A percentile compares a stretch with the other conserved stretches of the same genome.
These are phyloP conservation scores for Neurospora tetrasperma DNA, from an alignment of 495 filamentous ascomycete species.

Conservation along the genomic window DNA sequence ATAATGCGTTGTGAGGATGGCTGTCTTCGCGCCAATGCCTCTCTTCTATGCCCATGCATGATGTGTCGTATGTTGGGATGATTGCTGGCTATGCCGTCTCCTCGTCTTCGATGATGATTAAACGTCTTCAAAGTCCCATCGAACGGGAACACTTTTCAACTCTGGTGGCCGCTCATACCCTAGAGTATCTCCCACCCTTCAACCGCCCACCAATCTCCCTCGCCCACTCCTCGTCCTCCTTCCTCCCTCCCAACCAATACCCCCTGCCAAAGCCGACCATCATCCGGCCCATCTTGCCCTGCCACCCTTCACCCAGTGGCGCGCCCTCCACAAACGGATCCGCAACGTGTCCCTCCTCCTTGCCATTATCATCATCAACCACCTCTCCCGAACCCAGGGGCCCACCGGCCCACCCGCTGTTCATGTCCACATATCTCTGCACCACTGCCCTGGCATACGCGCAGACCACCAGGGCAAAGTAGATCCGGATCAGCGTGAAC, in stretches of 20 bases:
- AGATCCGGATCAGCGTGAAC: slow-evolving; percentile 63
- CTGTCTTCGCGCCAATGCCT: not conserved
- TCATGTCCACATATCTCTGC: slow-evolving; percentile 45
- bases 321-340: slow-evolving; percentile 61
- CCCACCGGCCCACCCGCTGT: slow-evolving; percentile 25
- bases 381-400: slow-evolving; percentile 5
- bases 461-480: slow-evolving; percentile 70
- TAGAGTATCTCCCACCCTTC: slow-evolving; percentile 15
- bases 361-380: slow-evolving; percentile 21
- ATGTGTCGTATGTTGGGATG: not conserved
- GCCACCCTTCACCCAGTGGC: slow-evolving; percentile 64
- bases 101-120: too few relatives aligned
- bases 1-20: not conserved
- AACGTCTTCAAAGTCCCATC: too few relatives aligned
- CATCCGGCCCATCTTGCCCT: slow-evolving; percentile 58
- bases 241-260: slow-evolving; percentile 60
- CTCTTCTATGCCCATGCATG: not conserved
- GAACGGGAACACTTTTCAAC: too few relatives aligned
- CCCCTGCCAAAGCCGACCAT: slow-evolving; percentile 60
- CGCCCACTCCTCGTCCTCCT: slow-evolving; percentile 49
- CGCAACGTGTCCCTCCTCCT: slow-evolving; percentile 35
- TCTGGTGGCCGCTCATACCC: not conserved
- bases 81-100: not conserved
- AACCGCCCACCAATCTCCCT: slow-evolving; percentile 48
- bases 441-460: slow-evolving; percentile 67